These are phyloP conservation scores for Alloteropsis semialata DNA, from an alignment of 176 grass and related monocot species.

Conservation along the genomic window DNA sequence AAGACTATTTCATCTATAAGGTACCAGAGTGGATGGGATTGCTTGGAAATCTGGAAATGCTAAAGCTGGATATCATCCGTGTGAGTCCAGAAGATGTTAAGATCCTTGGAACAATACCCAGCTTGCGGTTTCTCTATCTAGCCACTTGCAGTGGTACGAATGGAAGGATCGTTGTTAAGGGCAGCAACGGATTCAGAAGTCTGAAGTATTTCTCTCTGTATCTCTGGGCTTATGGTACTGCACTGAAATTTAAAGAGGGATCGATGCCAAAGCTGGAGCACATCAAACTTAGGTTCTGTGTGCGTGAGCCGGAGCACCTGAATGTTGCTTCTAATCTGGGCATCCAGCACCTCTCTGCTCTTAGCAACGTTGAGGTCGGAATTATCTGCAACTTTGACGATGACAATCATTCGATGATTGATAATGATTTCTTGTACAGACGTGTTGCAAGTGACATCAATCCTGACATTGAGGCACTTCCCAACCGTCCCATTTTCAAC, in stretches of 20 bases:
- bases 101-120: constrained; percentile 17
- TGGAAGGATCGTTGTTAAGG: neutral
- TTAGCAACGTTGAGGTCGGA: neutral
- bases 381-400: too few species aligned
- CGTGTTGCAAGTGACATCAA: too few species aligned
- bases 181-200: neutral
- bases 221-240: neutral
- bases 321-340: constrained; percentile 2
- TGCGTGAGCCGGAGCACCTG: neutral
- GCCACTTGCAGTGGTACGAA: neutral
- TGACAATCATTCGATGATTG: too few species aligned
- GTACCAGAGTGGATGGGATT: constrained; percentile 9
- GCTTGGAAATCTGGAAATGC: neutral
- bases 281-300: neutral
- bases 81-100: constrained; percentile 1
- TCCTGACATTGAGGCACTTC: too few species aligned
- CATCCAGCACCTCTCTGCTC: constrained; percentile 18
- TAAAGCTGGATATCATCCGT: neutral
- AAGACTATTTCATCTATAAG: neutral
- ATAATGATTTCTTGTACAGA: too few species aligned
- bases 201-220: neutral
- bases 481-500: too few species aligned
- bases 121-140: neutral
- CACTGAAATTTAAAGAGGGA: neutral
- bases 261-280: constrained; percentile 12